These are phyloP conservation scores for Pyricularia sp. DNA, from an alignment of 2,329 filamentous ascomycete species.

Conservation along the genomic window DNA sequence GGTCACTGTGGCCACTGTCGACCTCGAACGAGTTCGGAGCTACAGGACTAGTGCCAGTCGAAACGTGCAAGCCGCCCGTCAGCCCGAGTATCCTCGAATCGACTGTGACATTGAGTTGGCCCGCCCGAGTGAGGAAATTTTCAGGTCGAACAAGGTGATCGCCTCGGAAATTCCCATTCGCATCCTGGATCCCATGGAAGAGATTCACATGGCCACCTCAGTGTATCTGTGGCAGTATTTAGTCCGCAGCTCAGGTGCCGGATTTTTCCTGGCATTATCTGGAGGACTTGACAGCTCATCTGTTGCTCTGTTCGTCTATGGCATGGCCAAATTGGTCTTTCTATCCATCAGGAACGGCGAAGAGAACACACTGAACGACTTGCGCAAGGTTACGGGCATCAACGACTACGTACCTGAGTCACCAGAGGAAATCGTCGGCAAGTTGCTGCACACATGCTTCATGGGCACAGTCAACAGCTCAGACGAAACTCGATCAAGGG, in stretches of 20 bases:
- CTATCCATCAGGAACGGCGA: constrained; percentile 8
- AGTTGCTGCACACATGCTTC: constrained; percentile 30
- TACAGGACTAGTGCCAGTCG: constrained; percentile 9
- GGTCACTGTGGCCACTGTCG: constrained; percentile 9
- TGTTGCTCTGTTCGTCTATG: constrained; percentile 11
- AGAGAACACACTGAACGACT: constrained; percentile 7
- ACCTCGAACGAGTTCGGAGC: constrained; percentile 10
- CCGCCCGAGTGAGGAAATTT: constrained; percentile 13
- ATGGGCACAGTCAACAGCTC: constrained; percentile 50
- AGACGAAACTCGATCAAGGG: constrained; percentile 44
- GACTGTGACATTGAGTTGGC: constrained; percentile 11
- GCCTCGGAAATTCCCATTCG: constrained; percentile 7
- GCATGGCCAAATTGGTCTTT: constrained; percentile 10
- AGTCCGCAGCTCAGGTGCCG: constrained; percentile 8
- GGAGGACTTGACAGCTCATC: constrained; percentile 11
- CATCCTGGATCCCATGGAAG: constrained; percentile 16
- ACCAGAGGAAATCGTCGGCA: constrained; percentile 9
- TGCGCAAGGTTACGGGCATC: constrained; percentile 9
- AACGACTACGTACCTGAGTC: constrained; percentile 6
- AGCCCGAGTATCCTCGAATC: constrained; percentile 10
- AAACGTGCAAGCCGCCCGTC: constrained; percentile 10
- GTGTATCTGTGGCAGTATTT: constrained; percentile 13
- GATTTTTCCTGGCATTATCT: constrained; percentile 10
- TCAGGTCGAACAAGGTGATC: constrained; percentile 8
- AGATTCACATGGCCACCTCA: constrained; percentile 17